These are phyloP conservation scores for Oidium heveae DNA, from an alignment of 2,329 filamentous ascomycete species.

Conservation along the genomic window DNA sequence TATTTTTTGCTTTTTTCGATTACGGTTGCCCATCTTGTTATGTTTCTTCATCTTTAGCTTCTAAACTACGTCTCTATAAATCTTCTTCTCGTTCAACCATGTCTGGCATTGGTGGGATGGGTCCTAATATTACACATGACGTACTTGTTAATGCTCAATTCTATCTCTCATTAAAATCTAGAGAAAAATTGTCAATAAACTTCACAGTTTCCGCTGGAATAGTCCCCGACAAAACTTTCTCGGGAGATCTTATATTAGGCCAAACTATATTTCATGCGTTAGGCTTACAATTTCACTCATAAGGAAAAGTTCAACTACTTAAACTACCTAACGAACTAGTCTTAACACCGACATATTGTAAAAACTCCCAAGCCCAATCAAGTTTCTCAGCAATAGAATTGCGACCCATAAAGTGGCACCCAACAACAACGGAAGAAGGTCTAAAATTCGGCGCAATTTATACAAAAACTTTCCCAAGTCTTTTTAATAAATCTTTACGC, in stretches of 20 bases:
- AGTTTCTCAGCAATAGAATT: too few relatives aligned
- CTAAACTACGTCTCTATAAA: not conserved
- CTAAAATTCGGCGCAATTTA: too few relatives aligned
- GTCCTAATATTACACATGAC: not conserved
- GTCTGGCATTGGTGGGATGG: not conserved
- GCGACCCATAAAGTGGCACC: too few relatives aligned
- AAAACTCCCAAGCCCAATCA: too few relatives aligned
- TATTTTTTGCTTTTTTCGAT: not conserved
- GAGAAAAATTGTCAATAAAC: not conserved
- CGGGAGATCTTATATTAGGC: not conserved
- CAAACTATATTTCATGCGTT: not conserved
- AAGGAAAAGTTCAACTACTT: not conserved
- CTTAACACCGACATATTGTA: not conserved
- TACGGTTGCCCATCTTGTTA: not conserved
- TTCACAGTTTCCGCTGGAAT: not conserved
- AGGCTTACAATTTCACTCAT: not conserved
- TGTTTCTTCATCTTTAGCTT: too few relatives aligned
- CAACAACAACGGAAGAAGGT: too few relatives aligned
- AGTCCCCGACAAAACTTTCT: not conserved
- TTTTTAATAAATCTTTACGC: too few relatives aligned
- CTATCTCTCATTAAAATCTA: too few relatives aligned
- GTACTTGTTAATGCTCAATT: not conserved
- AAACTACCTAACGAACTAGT: not conserved
- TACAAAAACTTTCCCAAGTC: too few relatives aligned
- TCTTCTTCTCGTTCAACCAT: not conserved